Evolutionary conservation across 176 grass and related monocot species (phyloP).

Genomic region (Oryza meridionalis): DNA sequence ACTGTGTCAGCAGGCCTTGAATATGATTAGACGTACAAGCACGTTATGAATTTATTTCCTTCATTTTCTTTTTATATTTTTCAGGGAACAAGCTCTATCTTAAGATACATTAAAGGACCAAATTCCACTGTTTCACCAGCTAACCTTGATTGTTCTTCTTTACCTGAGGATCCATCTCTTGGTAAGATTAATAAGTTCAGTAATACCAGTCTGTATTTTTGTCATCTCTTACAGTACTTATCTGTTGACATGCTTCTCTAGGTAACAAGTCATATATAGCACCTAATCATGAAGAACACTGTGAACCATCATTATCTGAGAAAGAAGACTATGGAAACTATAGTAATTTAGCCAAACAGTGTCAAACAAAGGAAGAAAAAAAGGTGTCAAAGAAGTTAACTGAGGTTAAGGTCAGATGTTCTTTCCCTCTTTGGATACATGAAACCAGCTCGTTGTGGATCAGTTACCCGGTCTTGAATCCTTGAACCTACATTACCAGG

Average conservation of each 20-base stretch:
- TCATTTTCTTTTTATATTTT: conserved; percentile 28
- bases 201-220: neutral
- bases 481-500: neutral
- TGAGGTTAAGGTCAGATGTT: conserved; percentile 47
- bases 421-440: conserved; percentile 23
- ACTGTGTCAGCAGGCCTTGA: neutral
- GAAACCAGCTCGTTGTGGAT: neutral
- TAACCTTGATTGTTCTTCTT: conserved; percentile 33
- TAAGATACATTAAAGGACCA: conserved; percentile 67
- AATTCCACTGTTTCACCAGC: conserved; percentile 31
- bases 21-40: neutral
- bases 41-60: neutral
- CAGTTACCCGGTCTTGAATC: neutral
- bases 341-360: conserved; percentile 17
- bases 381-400: conserved; percentile 23
- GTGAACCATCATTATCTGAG: conserved; percentile 42
- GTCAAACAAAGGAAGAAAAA: conserved; percentile 22
- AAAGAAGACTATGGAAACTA: conserved; percentile 16
- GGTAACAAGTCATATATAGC: conserved; percentile 24
- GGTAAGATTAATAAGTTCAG: conserved; percentile 40
- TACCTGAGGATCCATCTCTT: conserved; percentile 31
- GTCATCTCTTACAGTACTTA: conserved; percentile 29
- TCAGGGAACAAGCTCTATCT: conserved; percentile 80
- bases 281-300: conserved; percentile 35
- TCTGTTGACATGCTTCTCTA: conserved; percentile 34